Percentiles rank a stretch among this genome's conserved stretches.
These are phyloP conservation scores for Lomentospora prolificans DNA, from an alignment of 2,329 filamentous ascomycete genomes.

Conservation along the genomic window DNA sequence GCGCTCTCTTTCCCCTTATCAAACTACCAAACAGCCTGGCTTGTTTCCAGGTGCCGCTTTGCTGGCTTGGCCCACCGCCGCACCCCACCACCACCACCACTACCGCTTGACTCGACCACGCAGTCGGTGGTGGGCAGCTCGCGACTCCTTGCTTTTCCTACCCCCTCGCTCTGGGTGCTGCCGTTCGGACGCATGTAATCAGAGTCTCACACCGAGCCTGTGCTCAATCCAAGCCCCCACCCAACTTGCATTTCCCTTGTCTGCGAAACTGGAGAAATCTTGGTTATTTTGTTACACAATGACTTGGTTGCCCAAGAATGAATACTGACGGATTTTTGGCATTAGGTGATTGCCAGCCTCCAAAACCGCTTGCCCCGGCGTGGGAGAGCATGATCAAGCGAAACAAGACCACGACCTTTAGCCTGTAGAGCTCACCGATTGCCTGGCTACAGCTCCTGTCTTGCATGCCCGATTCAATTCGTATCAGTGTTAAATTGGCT, in stretches of 20 bases:
- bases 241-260: background rate
- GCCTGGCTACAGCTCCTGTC: background rate
- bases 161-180: background rate
- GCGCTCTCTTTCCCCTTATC: background rate
- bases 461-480: too few relatives aligned
- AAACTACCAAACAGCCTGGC: too few relatives aligned
- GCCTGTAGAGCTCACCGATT: background rate
- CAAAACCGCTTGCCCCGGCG: background rate
- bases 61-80: too few relatives aligned
- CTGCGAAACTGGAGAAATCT: background rate
- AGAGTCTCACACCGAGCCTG: too few relatives aligned
- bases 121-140: background rate
- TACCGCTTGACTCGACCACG: background rate
- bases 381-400: slow-evolving; percentile 11
- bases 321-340: background rate
- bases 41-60: too few relatives aligned
- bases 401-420: slow-evolving; percentile 6
- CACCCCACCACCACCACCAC: slow-evolving; percentile 11
- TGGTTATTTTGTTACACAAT: background rate
- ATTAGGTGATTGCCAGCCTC: slow-evolving; percentile 8
- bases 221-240: background rate
- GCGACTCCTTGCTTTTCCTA: background rate
- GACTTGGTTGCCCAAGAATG: background rate
- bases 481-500: too few relatives aligned
- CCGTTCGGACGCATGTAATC: background rate